Evolutionary conservation across 2,329 filamentous ascomycete species (phyloP), one percentile per base, ranked within the genome.

Genomic region (Diaporthe capsici): DNA sequence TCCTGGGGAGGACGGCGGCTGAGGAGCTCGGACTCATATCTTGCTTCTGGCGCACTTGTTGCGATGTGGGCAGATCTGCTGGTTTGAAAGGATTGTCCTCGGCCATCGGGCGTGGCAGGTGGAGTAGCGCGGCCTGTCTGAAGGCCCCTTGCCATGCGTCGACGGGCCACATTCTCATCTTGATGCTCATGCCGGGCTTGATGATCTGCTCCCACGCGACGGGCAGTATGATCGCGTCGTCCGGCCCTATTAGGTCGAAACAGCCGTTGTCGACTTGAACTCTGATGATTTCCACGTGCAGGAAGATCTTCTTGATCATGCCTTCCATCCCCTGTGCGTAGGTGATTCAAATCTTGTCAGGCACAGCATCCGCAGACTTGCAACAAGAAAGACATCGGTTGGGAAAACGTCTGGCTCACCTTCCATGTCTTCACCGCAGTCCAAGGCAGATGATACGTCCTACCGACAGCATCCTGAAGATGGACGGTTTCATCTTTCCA

Each of bases 1-100:
- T 13, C n/a, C 13, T 1, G 2, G 49, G 22, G 2, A 3, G 0
- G n/a, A n/a, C n/a, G n/a, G n/a, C n/a, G n/a, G n/a, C n/a, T 1
- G 6, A 5, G 4, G 9, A 51, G 10, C 49, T 10, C 1, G 1
- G 22, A 25, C 49, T 10, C 25, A n/a, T 25, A 1, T 5, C 49
- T 51, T 51, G 49, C 49, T n/a, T 15, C 9, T 51, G 22, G n/a
- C 28, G 28, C 4, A 31, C 2, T 31, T 31, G 28, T 31, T 31
- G 28, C 4, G 28, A 3, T 4, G 28, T 4, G 3, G 28, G 28
- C n/a, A n/a, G n/a, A n/a, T n/a, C n/a, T n/a, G n/a, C n/a, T n/a
- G n/a, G n/a, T n/a, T n/a, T n/a, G n/a, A n/a, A n/a, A n/a, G n/a
- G n/a, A n/a, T n/a, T n/a, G n/a, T n/a, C n/a, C n/a, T n/a, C n/a